These are phyloP conservation scores for Calonectria leucothoes DNA, from an alignment of 2,329 filamentous ascomycete species.

Conservation along the genomic window DNA sequence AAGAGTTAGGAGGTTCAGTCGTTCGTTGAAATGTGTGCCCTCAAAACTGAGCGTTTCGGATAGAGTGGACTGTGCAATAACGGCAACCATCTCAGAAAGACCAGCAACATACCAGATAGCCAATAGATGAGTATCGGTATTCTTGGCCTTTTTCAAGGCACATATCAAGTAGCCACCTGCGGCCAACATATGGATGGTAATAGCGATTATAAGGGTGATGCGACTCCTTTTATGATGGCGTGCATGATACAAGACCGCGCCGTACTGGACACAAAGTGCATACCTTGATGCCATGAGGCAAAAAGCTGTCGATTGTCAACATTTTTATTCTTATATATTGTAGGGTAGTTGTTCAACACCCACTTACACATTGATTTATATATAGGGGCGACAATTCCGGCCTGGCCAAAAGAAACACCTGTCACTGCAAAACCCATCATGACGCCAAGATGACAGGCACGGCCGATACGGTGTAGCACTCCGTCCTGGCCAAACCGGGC, in stretches of 20 bases:
- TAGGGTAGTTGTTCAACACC: too few relatives aligned
- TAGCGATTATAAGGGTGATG: not conserved
- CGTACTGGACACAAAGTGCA: slow-evolving; percentile 6
- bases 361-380: slow-evolving; percentile 11
- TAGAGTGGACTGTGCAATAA: slow-evolving; percentile 1
- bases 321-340: too few relatives aligned
- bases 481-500: slow-evolving; percentile 20
- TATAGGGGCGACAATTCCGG: slow-evolving; percentile 5
- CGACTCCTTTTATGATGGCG: not conserved
- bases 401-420: slow-evolving; percentile 2
- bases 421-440: slow-evolving; percentile 18
- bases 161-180: not conserved
- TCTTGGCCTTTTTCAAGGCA: not conserved
- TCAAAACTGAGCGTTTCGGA: slow-evolving; percentile 19
- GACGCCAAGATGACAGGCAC: slow-evolving; percentile 13
- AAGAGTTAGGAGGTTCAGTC: slow-evolving; percentile 15
- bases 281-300: slow-evolving; percentile 9
- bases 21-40: slow-evolving; percentile 21
- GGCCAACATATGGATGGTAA: not conserved
- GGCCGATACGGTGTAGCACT: slow-evolving; percentile 4
- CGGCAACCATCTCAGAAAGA: slow-evolving; percentile 8
- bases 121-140: not conserved
- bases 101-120: slow-evolving; percentile 6
- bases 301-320: not conserved
- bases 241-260: not conserved